Base-by-base conservation (phyloP, 805 yeast species). In the Saturnispora gosingensis region DNA sequence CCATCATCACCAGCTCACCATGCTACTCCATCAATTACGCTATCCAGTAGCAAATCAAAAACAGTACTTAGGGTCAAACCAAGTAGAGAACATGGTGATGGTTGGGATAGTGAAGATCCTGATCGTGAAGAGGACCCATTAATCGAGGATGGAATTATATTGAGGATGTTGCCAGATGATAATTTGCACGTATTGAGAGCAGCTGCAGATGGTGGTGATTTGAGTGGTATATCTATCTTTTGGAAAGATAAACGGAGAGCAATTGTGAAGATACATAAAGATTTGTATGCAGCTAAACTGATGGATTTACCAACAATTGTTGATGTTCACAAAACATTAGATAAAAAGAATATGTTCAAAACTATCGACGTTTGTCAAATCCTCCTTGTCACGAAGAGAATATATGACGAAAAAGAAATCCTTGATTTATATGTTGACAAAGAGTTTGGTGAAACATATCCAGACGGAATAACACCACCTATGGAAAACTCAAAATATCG, bases 71-170 rank as follows among this genome's bases (percentile, higher is more conserved):
- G 80, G 55, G 72, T 79, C 38, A 79, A 77, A 55, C 82, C 82
- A 1, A 74, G 79, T 0, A 72, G 96, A 59, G 74, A 83, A 3
- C 93, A 95, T 0, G 96, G 96, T 4, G 97, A 91, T 59, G 98
- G 98, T 1, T 91, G 91, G 66, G 99, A 91, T 63, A 85, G 96
- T 2, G 98, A 91, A 61, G 97, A 95, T 18, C 95, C 97, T 0
- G 98, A 91, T 58, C 72, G 88, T 25, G 99, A 93, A 64, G 97
- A 89, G 54, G 97, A 93, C 62, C 98, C 99, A 1, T 69, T 88
- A 54, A 72, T 88, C 8, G 98, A 93, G 62, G 95, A 88, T 57
- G 96, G 93, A 0, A 74, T 93, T 1, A 73, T 89, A 1, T 65
- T 93, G 43, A 74, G 99, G 50, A 81, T 91, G 69, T 57, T 82